Percentiles rank a stretch among this genome's conserved stretches.
phyloP scores from a whole-genome alignment of 768 basidiomycete genomes.

The Kwoniella sp. region DNA sequence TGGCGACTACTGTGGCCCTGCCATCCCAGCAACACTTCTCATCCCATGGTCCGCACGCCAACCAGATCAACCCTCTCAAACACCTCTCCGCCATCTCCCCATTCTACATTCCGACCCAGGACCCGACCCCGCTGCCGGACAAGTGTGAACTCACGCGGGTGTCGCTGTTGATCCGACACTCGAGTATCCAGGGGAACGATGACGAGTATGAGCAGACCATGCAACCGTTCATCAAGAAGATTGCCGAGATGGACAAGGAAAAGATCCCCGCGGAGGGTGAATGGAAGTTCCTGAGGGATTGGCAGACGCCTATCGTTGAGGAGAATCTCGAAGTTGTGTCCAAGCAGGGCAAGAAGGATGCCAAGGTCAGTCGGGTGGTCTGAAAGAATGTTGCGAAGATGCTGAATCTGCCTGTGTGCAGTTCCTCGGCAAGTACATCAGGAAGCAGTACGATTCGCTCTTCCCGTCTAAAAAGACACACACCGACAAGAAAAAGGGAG shows the following conservation, averaged over 20 bases:
- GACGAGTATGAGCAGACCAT: conserved; percentile 51
- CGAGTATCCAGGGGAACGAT: conserved; percentile 51
- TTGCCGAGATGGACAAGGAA: conserved; percentile 22
- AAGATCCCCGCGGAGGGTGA: conserved; percentile 19
- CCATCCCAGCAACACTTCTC: conserved; percentile 6
- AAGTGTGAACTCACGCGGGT: conserved; percentile 45
- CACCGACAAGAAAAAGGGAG: conserved; percentile 9
- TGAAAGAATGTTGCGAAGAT: background rate
- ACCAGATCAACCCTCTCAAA: conserved; percentile 36
- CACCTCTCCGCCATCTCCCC: conserved; percentile 51
- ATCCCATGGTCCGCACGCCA: background rate
- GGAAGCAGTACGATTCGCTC: conserved; percentile 37
- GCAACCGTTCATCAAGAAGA: conserved; percentile 50
- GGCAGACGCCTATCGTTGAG: conserved; percentile 48
- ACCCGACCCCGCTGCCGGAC: conserved; percentile 44
- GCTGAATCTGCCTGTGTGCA: background rate
- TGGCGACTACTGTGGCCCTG: conserved; percentile 1
- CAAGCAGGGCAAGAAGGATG: conserved; percentile 48
- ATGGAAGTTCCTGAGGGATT: conserved; percentile 48
- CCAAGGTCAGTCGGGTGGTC: conserved; percentile 30
- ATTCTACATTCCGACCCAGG: conserved; percentile 43
- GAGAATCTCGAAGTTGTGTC: conserved; percentile 49
- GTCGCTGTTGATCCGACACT: conserved; percentile 50
- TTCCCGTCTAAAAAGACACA: conserved; percentile 33
- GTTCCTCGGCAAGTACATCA: conserved; percentile 41